phyloP scores from a whole-genome alignment of 805 yeast genomes.

The Suhomyces sp. region DNA sequence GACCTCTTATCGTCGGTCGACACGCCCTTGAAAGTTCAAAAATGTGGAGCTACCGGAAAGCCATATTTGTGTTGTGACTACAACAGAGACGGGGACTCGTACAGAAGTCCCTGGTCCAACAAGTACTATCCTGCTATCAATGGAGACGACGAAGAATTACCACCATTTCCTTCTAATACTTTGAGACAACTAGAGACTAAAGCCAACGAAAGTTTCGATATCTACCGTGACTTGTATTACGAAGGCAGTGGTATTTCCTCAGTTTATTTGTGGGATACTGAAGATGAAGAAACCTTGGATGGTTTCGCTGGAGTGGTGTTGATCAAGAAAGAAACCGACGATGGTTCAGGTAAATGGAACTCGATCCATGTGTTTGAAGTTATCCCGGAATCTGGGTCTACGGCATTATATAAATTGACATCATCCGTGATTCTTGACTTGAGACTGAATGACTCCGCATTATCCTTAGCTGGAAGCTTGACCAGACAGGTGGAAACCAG shows the following conservation, averaged over 20 bases:
- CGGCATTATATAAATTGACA: conserved; percentile 66
- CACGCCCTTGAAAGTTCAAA: conserved; percentile 63
- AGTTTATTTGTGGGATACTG: conserved; percentile 88
- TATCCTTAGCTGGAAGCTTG: conserved; percentile 73
- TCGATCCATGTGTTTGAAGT: conserved; percentile 91
- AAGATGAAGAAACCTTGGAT: conserved; percentile 43
- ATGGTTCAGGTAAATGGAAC: conserved; percentile 73
- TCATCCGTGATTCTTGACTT: conserved; percentile 85
- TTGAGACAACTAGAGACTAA: conserved; percentile 73
- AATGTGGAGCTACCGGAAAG: conserved; percentile 58
- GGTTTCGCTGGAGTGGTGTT: conserved; percentile 92
- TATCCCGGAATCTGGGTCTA: conserved; percentile 35
- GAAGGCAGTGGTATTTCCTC: conserved; percentile 87
- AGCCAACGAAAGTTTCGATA: conserved; percentile 88
- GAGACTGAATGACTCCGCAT: conserved; percentile 25
- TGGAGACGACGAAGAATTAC: conserved; percentile 50
- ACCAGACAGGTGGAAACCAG: conserved; percentile 77
- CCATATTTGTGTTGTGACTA: conserved; percentile 86
- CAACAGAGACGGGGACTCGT: conserved; percentile 91
- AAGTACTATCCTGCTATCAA: conserved; percentile 52
- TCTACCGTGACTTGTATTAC: conserved; percentile 89
- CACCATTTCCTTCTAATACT: conserved; percentile 65
- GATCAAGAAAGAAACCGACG: conserved; percentile 66
- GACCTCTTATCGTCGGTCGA: conserved; percentile 87
- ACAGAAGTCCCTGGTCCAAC: conserved; percentile 89